These are phyloP conservation scores for Rubia peregrina DNA, from an alignment of 305 asterid genomes.

Conservation along the genomic window DNA sequence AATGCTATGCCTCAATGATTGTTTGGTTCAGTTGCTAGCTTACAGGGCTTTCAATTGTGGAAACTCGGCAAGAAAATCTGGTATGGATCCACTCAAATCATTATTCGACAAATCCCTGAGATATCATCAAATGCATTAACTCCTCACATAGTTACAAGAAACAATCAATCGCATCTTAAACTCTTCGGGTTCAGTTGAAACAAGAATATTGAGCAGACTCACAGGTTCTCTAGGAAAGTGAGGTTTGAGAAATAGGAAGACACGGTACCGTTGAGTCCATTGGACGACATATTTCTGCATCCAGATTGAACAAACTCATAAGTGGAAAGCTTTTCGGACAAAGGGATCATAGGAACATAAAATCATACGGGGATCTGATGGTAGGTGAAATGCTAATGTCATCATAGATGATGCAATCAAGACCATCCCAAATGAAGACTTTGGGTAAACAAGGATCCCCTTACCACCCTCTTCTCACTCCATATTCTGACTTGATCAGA, in stretches of 20 bases:
- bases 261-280: conserved; percentile 17
- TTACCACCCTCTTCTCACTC: conserved; percentile 27
- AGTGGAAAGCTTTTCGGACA: too few relatives aligned
- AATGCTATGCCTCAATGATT: background rate
- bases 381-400: conserved; percentile 10
- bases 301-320: too few relatives aligned
- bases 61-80: conserved; percentile 26
- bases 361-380: conserved; percentile 26
- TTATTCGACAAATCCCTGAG: conserved; percentile 38
- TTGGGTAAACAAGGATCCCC: conserved; percentile 37
- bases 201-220: background rate
- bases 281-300: background rate
- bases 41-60: conserved; percentile 25
- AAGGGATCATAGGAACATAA: too few relatives aligned
- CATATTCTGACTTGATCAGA: conserved; percentile 17
- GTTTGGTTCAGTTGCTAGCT: conserved; percentile 8
- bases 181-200: too few relatives aligned
- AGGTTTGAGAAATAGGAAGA: conserved; percentile 20
- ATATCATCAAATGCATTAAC: background rate
- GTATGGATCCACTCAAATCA: conserved; percentile 23
- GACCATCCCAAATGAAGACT: conserved; percentile 27
- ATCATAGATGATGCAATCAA: conserved; percentile 22
- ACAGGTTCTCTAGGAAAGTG: conserved; percentile 24
- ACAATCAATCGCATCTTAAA: background rate
- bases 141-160: background rate